Evolutionary conservation across 306 rosid species (phyloP).

Genomic region (Vigna trinervia): DNA sequence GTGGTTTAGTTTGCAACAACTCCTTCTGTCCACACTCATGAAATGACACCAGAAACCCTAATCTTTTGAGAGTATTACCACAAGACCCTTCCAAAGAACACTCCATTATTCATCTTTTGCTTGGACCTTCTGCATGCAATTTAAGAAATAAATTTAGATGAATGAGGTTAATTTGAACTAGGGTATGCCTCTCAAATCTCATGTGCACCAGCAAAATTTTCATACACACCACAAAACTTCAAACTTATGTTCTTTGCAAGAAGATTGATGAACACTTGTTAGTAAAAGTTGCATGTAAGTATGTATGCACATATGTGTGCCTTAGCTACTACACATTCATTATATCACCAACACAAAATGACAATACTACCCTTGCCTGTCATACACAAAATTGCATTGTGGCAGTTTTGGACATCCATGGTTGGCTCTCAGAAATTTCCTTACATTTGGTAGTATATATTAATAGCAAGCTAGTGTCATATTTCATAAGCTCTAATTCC

Average conservation of each 20-base stretch:
- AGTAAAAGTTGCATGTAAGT: no score
- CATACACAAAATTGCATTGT: not conserved
- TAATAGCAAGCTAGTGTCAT: slow-evolving; percentile 10
- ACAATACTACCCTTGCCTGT: slow-evolving; percentile 1
- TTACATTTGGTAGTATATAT: slow-evolving; percentile 1
- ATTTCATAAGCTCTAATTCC: slow-evolving; percentile 24
- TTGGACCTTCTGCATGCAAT: not conserved
- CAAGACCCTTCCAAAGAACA: not conserved
- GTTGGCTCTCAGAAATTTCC: not conserved
- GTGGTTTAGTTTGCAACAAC: slow-evolving; percentile 31
- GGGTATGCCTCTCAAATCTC: no score
- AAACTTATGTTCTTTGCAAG: no score
- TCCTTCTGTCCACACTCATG: not conserved
- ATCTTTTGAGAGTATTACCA: not conserved
- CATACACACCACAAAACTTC: no score
- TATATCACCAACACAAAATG: not conserved
- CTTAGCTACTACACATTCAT: no score
- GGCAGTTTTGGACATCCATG: slow-evolving; percentile 28
- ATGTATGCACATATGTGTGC: no score
- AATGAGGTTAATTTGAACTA: no score
- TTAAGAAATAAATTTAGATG: no score
- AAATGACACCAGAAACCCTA: not conserved
- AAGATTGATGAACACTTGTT: no score
- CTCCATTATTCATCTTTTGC: not conserved
- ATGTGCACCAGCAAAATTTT: no score